A percentile compares a stretch with the other conserved stretches of the same genome.
These are phyloP conservation scores for Pezicula radicicola DNA, from an alignment of 2,329 filamentous ascomycete species.

Conservation along the genomic window DNA sequence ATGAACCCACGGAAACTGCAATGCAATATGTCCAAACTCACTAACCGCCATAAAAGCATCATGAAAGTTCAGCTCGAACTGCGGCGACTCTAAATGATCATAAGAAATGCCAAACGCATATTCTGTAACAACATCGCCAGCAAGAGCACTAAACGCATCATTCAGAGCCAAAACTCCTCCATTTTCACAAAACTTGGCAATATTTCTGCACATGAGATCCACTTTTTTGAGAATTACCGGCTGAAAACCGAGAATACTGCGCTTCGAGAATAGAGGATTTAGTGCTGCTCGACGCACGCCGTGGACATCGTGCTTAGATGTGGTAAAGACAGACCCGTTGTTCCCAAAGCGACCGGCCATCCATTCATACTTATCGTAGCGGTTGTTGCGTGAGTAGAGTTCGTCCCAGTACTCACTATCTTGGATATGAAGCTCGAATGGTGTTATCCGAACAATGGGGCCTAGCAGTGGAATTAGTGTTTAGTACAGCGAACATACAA, in stretches of 20 bases:
- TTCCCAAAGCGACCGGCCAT: slow-evolving; percentile 2
- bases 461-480: slow-evolving; percentile 11
- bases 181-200: background rate
- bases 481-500: background rate
- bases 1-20: slow-evolving; percentile 1
- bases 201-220: slow-evolving; percentile 5
- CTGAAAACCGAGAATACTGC: background rate
- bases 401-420: slow-evolving; percentile 27
- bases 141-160: background rate
- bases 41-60: background rate
- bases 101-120: slow-evolving; percentile 15
- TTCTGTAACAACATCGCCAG: slow-evolving; percentile 17
- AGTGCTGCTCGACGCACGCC: slow-evolving; percentile 7
- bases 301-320: slow-evolving; percentile 6
- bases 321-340: slow-evolving; percentile 5
- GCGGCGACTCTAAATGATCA: background rate
- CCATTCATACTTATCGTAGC: slow-evolving; percentile 7
- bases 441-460: slow-evolving; percentile 30
- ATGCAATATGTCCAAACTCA: background rate
- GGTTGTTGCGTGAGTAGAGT: slow-evolving; percentile 21
- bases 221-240: slow-evolving; percentile 8
- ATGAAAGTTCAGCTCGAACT: slow-evolving; percentile 3
- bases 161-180: background rate
- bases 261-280: slow-evolving; percentile 10
- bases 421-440: slow-evolving; percentile 23